A percentile compares a stretch with the other conserved stretches of the same genome.
Evolutionary conservation across 2,329 filamentous ascomycete genomes (phyloP).

Genomic region (Cordyceps pruinosa): DNA sequence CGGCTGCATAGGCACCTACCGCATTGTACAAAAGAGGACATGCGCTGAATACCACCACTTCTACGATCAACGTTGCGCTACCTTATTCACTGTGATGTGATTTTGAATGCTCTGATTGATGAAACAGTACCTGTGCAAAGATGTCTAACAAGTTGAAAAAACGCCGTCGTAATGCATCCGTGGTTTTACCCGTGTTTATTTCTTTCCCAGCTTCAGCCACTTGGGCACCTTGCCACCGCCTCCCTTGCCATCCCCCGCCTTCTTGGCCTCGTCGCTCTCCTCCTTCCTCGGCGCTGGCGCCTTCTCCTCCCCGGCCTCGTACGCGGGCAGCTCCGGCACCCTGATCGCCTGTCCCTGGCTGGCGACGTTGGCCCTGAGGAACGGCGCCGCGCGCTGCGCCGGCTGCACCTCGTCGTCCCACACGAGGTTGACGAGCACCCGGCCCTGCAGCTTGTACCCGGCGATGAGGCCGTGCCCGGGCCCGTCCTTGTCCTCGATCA

Average conservation of each 20-base stretch:
- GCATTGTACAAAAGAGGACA: conserved; percentile 8
- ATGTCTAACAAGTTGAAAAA: neutral
- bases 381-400: conserved; percentile 46
- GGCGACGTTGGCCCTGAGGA: conserved; percentile 52
- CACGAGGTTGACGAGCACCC: conserved; percentile 67
- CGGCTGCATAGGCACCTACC: conserved; percentile 1
- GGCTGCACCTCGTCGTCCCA: conserved; percentile 62
- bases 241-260: conserved; percentile 28
- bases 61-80: neutral
- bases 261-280: conserved; percentile 24
- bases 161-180: conserved; percentile 1
- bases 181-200: conserved; percentile 41
- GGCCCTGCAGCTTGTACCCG: conserved; percentile 62
- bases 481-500: conserved; percentile 40
- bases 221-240: conserved; percentile 54
- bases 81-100: neutral
- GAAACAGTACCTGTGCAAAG: neutral
- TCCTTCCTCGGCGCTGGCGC: conserved; percentile 20
- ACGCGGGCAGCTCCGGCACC: conserved; percentile 49
- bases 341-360: conserved; percentile 60
- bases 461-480: conserved; percentile 56
- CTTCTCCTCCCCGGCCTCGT: conserved; percentile 34
- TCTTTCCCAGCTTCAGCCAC: conserved; percentile 70
- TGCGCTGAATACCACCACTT: conserved; percentile 12
- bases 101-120: too few species aligned